A percentile compares a stretch with the other conserved stretches of the same genome.
phyloP scores from a whole-genome alignment of 768 basidiomycete species.

The Floccularia luteovirens region DNA sequence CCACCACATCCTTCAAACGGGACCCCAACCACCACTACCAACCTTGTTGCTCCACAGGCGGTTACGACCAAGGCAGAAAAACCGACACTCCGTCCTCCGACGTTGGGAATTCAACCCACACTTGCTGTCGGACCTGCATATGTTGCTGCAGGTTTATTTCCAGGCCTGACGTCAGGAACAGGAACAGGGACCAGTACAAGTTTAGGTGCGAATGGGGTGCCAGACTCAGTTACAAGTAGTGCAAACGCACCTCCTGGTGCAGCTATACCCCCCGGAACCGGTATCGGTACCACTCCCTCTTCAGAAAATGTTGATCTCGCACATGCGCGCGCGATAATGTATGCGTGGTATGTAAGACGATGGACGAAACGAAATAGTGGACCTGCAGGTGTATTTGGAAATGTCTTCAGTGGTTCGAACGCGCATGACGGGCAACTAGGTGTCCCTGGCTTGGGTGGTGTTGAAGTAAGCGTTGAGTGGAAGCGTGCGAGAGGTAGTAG shows the following conservation, averaged over 20 bases:
- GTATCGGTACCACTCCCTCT: neutral
- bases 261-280: neutral
- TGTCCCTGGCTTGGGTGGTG: slow-evolving; percentile 12
- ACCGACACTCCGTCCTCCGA: slow-evolving; percentile 34
- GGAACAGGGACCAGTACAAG: slow-evolving; percentile 1
- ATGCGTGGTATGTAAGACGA: slow-evolving; percentile 69
- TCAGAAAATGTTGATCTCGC: neutral
- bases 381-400: slow-evolving; percentile 30
- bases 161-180: slow-evolving; percentile 5
- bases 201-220: neutral
- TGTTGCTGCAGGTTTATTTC: slow-evolving; percentile 17
- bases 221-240: neutral
- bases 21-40: too few relatives aligned
- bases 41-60: too few relatives aligned
- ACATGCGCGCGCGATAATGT: slow-evolving; percentile 36
- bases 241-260: neutral
- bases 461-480: slow-evolving; percentile 82
- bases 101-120: slow-evolving; percentile 63
- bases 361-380: slow-evolving; percentile 86
- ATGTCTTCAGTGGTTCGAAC: slow-evolving; percentile 28
- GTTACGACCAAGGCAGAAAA: too few relatives aligned
- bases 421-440: slow-evolving; percentile 2
- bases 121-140: slow-evolving; percentile 37
- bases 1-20: too few relatives aligned
- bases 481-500: slow-evolving; percentile 38